Conservation (phyloP, 805 yeast genomes). For the Hagleromyces aurorensis region DNA sequence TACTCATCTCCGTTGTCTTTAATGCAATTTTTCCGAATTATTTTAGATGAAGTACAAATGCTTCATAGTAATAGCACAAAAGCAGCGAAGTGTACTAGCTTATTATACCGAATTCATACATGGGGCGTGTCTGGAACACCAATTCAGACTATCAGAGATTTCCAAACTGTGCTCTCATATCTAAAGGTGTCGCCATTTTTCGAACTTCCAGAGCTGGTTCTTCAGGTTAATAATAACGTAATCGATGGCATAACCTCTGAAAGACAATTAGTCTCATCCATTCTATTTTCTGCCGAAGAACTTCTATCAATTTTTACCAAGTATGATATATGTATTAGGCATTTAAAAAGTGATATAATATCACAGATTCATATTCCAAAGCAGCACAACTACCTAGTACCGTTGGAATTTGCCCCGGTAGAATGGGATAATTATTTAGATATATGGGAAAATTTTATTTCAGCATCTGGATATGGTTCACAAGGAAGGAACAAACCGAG, state of each 20-base stretch:
- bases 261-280: slow-evolving; percentile 14
- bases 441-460: slow-evolving; percentile 50
- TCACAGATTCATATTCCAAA: slow-evolving; percentile 71
- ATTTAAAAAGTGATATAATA: slow-evolving; percentile 76
- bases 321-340: slow-evolving; percentile 52
- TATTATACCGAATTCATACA: slow-evolving; percentile 78
- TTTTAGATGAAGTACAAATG: slow-evolving; percentile 94
- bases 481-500: slow-evolving; percentile 44
- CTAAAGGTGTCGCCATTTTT: slow-evolving; percentile 60
- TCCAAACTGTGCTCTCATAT: slow-evolving; percentile 64
- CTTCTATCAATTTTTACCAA: slow-evolving; percentile 45
- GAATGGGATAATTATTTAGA: slow-evolving; percentile 80
- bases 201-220: slow-evolving; percentile 21
- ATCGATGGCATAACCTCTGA: slow-evolving; percentile 5
- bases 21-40: slow-evolving; percentile 81
- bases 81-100: slow-evolving; percentile 71
- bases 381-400: slow-evolving; percentile 61
- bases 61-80: slow-evolving; percentile 61
- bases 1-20: slow-evolving; percentile 78
- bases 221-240: slow-evolving; percentile 7
- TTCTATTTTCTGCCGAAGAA: slow-evolving; percentile 31
- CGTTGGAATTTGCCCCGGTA: slow-evolving; percentile 69
- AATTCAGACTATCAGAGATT: slow-evolving; percentile 57
- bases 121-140: slow-evolving; percentile 99
- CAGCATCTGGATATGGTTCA: slow-evolving; percentile 43